A percentile compares a stretch with the other conserved stretches of the same genome.
These are phyloP conservation scores for Hortiboletus rubellus DNA, from an alignment of 1,284 basidiomycete genomes.

Conservation along the genomic window DNA sequence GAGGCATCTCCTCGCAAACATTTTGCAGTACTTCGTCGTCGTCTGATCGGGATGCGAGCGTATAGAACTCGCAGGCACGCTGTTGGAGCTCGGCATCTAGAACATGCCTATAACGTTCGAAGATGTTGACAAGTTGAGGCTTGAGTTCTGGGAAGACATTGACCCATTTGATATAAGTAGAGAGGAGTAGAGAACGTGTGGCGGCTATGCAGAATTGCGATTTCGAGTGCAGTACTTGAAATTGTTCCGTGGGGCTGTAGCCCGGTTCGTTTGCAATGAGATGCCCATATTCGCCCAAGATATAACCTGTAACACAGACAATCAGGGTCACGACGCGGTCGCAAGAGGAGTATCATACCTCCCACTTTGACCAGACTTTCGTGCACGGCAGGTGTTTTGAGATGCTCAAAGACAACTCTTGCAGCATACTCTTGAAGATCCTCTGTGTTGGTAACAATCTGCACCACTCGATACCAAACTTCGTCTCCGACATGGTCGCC, in stretches of 20 bases:
- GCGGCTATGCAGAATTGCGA: constrained; percentile 93
- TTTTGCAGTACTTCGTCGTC: constrained; percentile 92
- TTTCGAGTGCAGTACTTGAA: constrained; percentile 92
- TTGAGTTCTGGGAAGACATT: constrained; percentile 99
- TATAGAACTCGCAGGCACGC: constrained; percentile 95
- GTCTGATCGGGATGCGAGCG: constrained; percentile 77
- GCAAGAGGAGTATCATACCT: constrained; percentile 48
- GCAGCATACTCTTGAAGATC: constrained; percentile 96
- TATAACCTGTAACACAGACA: constrained; percentile 64
- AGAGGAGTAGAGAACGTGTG: constrained; percentile 90
- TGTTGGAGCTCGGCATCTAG: constrained; percentile 99
- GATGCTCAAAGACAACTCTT: constrained; percentile 88
- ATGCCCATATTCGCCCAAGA: constrained; percentile 97
- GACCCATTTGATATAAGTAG: constrained; percentile 99
- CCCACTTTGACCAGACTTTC: constrained; percentile 98
- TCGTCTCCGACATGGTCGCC: constrained; percentile 99
- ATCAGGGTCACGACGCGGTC: constrained; percentile 14
- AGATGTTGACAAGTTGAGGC: constrained; percentile 88
- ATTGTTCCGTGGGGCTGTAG: constrained; percentile 93
- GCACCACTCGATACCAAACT: constrained; percentile 98
- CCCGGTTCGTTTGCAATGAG: constrained; percentile 94
- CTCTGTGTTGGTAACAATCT: constrained; percentile 98
- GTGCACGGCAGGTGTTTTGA: constrained; percentile 88
- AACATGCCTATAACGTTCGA: constrained; percentile 96
- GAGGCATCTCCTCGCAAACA: constrained; percentile 98